Evolutionary conservation across 202 grass and related monocot species (phyloP), one percentile per base, ranked within the genome.

Genomic region (Elaeis oleifera): DNA sequence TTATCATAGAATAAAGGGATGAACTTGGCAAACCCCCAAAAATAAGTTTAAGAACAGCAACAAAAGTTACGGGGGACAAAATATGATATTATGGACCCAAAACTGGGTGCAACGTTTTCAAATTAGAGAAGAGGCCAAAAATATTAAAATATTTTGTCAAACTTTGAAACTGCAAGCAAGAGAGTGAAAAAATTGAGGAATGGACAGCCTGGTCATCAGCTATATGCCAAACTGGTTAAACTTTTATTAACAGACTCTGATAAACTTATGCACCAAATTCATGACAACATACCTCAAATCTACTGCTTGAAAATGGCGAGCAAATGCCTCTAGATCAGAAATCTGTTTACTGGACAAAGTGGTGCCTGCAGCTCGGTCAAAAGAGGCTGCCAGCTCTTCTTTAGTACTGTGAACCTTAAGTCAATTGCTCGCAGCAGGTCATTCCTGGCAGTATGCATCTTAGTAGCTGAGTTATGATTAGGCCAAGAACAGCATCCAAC

Each of bases 401-500:
- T 90, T 74, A 99, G 66, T 54, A 80, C 80, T 24, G 68, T 81
- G 56, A 99, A 63, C 73, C 95, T 99, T 69, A 99, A 79, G 55
- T 95, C 85, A 54, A 99, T 57, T 57, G 95, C 95, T 71, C 78
- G 82, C 67, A 99, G 70, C 60, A 99, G 80, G 59, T 99, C 89
- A 74, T 99, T 99, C 75, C 95, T 99, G 60, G 56, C 44, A 73
- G 53, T 68, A 44, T 62, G 19, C 62, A 58, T 71, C 70, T 66
- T 56, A 27, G 18, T 74, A 71, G 29, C 32, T 75, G 59, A 86
- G 14, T 63, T 68, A 75, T 64, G 50, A 72, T 59, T 54, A 55
- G 62, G 11, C 23, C 9, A 64, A 80, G 51, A 70, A 53, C 76
- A 44, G 11, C 36, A 44, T 13, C 36, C 36, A 76, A 74, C 58